Conservation (phyloP, 306 rosid species). For the Urtica urens region DNA sequence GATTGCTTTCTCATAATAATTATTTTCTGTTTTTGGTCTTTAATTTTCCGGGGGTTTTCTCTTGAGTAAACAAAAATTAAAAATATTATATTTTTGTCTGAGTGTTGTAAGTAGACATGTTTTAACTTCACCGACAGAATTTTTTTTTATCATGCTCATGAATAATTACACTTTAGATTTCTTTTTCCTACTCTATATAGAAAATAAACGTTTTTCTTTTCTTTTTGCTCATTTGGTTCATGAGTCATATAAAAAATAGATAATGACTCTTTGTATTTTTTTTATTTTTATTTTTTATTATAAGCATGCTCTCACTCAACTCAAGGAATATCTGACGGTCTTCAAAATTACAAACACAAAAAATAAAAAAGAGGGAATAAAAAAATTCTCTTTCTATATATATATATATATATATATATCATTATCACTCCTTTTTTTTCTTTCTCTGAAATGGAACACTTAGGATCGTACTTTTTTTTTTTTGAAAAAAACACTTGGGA, state of each 20-base stretch:
- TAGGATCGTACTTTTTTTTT: no score
- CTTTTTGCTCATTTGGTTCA: not conserved
- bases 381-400: no score
- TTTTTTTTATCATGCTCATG: not conserved
- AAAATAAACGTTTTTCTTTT: not conserved
- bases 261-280: not conserved
- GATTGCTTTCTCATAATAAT: not conserved
- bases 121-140: conserved; percentile 7
- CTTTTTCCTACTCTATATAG: not conserved
- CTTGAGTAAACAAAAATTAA: not conserved
- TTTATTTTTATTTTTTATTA: not conserved
- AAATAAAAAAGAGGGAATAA: no score
- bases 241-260: not conserved
- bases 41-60: not conserved
- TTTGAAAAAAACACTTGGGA: not conserved
- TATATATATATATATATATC: no score
- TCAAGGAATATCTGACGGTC: not conserved
- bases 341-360: not conserved
- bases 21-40: not conserved
- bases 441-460: no score
- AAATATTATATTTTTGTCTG: not conserved
- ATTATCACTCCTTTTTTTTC: no score
- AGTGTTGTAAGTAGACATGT: not conserved
- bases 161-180: not conserved
- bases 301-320: not conserved